A percentile compares a stretch with the other conserved stretches of the same genome.
Conservation (phyloP, 306 rosid species). For the Dryas drummondii region DNA sequence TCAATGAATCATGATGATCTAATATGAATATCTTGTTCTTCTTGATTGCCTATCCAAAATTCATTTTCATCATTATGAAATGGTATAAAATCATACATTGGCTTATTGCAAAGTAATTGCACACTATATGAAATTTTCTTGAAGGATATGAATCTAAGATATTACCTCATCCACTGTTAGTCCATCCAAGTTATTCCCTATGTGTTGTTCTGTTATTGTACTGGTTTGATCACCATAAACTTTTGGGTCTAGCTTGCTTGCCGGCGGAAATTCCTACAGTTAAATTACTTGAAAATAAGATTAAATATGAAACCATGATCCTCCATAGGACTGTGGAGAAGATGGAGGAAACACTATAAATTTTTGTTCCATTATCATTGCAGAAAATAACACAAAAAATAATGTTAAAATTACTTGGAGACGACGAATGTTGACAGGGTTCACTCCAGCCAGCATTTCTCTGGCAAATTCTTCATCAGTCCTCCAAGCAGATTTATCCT, state of each 20-base stretch:
- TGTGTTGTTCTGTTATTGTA: conserved; percentile 41
- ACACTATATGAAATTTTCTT: not conserved
- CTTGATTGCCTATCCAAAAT: conserved; percentile 44
- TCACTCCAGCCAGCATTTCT: conserved; percentile 58
- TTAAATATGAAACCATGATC: not conserved
- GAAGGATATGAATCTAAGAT: not conserved
- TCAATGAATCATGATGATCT: conserved; percentile 54
- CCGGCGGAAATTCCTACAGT: conserved; percentile 63
- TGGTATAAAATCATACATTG: not conserved
- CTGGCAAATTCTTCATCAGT: conserved; percentile 68
- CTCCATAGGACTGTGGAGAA: too few species aligned
- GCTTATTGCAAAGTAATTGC: not conserved
- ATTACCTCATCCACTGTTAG: conserved; percentile 51
- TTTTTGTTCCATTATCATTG: too few species aligned
- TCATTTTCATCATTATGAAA: not conserved
- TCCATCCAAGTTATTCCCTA: conserved; percentile 49
- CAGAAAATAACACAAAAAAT: not conserved
- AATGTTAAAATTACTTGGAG: conserved; percentile 47
- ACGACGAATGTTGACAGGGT: conserved; percentile 46
- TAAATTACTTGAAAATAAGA: not conserved
- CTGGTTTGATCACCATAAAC: conserved; percentile 60
- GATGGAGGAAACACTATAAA: too few species aligned
- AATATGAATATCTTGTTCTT: conserved; percentile 49
- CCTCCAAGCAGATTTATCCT: conserved; percentile 49
- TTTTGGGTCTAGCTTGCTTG: conserved; percentile 53